phyloP scores from a whole-genome alignment of 2,329 filamentous ascomycete genomes.

The Thielaviopsis euricoi region DNA sequence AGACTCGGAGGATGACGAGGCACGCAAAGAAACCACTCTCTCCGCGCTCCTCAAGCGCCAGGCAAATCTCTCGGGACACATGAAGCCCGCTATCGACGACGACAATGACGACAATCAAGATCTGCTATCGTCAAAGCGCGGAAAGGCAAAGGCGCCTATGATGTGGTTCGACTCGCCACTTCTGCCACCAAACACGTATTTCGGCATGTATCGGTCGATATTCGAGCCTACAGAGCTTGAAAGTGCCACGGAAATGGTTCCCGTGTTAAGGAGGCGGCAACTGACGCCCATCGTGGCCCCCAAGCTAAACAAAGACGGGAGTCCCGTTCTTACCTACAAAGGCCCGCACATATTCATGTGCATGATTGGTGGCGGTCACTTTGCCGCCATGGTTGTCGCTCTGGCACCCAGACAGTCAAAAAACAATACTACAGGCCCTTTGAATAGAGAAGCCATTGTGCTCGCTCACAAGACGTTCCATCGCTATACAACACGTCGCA shows the following conservation, averaged over 20 bases:
- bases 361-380: conserved; percentile 97
- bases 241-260: conserved; percentile 41
- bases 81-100: conserved; percentile 34
- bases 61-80: conserved; percentile 46
- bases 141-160: conserved; percentile 47
- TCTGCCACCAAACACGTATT: conserved; percentile 60
- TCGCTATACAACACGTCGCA: conserved; percentile 85
- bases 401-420: conserved; percentile 59
- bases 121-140: conserved; percentile 24
- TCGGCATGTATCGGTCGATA: conserved; percentile 73
- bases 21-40: conserved; percentile 50
- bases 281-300: conserved; percentile 42
- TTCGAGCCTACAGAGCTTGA: conserved; percentile 59
- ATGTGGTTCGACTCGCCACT: conserved; percentile 71
- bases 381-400: conserved; percentile 89
- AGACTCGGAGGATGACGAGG: conserved; percentile 36
- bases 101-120: conserved; percentile 28
- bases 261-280: conserved; percentile 62
- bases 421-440: conserved; percentile 49
- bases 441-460: conserved; percentile 74
- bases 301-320: conserved; percentile 41
- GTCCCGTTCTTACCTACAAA: conserved; percentile 38
- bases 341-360: conserved; percentile 86
- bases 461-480: conserved; percentile 97
- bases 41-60: conserved; percentile 68